These are phyloP conservation scores for Diutina catenulata DNA, from an alignment of 1,139 yeast genomes.

Conservation along the genomic window DNA sequence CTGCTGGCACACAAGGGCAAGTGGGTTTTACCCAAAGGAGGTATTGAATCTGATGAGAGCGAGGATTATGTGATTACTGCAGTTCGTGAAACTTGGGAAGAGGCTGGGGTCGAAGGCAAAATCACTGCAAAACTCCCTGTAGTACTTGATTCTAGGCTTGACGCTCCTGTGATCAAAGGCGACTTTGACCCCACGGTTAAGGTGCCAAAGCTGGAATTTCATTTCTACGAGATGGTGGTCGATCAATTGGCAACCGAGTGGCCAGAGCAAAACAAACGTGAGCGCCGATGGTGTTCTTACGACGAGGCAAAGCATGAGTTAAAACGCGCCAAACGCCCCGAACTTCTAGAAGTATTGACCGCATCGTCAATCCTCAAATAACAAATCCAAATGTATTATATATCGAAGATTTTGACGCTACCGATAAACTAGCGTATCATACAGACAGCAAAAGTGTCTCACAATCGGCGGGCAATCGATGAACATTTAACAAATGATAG, in stretches of 20 bases:
- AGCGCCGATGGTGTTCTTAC: conserved; percentile 66
- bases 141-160: conserved; percentile 56
- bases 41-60: conserved; percentile 74
- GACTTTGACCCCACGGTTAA: conserved; percentile 23
- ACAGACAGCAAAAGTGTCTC: too few relatives aligned
- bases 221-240: conserved; percentile 67
- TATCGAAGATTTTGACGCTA: too few relatives aligned
- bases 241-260: conserved; percentile 44
- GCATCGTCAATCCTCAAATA: too few relatives aligned
- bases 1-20: conserved; percentile 53
- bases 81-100: conserved; percentile 93
- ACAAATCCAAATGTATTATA: too few relatives aligned
- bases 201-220: conserved; percentile 68
- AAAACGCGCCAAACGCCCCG: conserved; percentile 49
- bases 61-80: conserved; percentile 42
- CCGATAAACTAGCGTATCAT: too few relatives aligned
- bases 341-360: conserved; percentile 48
- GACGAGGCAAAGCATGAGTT: conserved; percentile 63
- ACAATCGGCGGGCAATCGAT: too few relatives aligned
- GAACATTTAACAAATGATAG: too few relatives aligned
- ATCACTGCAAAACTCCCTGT: conserved; percentile 45
- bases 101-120: conserved; percentile 76
- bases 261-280: conserved; percentile 61
- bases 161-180: conserved; percentile 37
- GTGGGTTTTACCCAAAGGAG: conserved; percentile 96